Conservation (phyloP, 768 basidiomycete species). For the Leccinum imitatum region DNA sequence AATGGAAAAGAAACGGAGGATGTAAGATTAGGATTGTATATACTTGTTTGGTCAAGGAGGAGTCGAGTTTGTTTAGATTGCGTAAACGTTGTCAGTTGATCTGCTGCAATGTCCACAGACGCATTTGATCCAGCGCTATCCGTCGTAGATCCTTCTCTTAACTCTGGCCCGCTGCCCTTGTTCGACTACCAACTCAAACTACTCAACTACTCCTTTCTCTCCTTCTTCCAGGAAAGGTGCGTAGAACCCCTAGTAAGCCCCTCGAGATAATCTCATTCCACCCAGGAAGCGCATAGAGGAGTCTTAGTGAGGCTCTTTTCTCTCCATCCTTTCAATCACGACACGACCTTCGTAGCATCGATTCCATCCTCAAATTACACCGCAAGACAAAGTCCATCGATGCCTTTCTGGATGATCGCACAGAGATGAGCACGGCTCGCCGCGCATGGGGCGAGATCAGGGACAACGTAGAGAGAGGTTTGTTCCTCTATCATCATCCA, state of each 20-base stretch:
- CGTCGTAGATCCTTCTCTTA: slow-evolving; percentile 27
- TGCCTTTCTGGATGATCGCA: slow-evolving; percentile 67
- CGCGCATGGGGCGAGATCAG: slow-evolving; percentile 81
- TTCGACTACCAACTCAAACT: slow-evolving; percentile 73
- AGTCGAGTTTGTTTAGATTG: background rate
- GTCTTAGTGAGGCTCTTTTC: slow-evolving; percentile 59
- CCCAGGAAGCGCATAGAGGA: slow-evolving; percentile 82
- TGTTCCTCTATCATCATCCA: slow-evolving; percentile 14
- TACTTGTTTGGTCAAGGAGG: slow-evolving; percentile 21
- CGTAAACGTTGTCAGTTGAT: background rate
- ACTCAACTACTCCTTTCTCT: slow-evolving; percentile 70
- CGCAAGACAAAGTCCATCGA: slow-evolving; percentile 71
- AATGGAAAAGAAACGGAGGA: slow-evolving; percentile 60
- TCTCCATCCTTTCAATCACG: background rate
- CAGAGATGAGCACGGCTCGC: slow-evolving; percentile 61
- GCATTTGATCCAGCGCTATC: slow-evolving; percentile 26
- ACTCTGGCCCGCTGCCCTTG: slow-evolving; percentile 58
- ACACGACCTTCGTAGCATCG: slow-evolving; percentile 50
- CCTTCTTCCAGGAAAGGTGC: slow-evolving; percentile 85
- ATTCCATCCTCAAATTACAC: slow-evolving; percentile 71
- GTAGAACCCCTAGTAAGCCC: slow-evolving; percentile 13
- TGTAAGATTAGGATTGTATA: slow-evolving; percentile 35
- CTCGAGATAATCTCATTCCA: slow-evolving; percentile 18
- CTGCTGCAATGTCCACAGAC: slow-evolving; percentile 21
- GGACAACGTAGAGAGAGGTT: slow-evolving; percentile 83